Conservation (phyloP, 257 asterid species). For the Solanum appendiculatum region DNA sequence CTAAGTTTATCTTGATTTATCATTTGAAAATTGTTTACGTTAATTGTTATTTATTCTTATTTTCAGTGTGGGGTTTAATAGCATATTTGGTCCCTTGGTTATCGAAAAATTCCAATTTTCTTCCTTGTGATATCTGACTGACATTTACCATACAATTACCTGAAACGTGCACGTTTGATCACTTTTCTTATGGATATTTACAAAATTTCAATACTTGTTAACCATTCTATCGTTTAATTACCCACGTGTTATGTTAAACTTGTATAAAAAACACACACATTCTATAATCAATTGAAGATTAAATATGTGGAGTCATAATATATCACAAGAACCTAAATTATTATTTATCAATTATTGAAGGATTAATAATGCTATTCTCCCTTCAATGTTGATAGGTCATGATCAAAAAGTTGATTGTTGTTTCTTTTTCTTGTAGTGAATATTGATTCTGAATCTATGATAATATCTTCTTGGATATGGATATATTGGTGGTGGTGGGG, state of each 20-base stretch:
- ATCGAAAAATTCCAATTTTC: not conserved
- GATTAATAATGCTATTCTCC: not conserved
- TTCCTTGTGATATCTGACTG: not conserved
- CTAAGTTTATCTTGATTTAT: conserved; percentile 8
- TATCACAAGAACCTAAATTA: not conserved
- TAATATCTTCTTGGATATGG: not conserved
- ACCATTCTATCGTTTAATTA: too few relatives aligned
- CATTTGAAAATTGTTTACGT: conserved; percentile 1
- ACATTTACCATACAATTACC: not conserved
- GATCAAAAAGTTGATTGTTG: not conserved
- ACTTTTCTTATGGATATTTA: not conserved
- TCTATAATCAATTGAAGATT: not conserved
- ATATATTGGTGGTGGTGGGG: conserved; percentile 8
- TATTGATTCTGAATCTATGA: not conserved
- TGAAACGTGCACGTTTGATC: not conserved
- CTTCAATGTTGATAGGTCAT: conserved; percentile 3
- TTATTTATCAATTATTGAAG: not conserved
- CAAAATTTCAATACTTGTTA: not conserved
- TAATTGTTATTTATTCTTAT: not conserved
- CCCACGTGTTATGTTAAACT: not conserved
- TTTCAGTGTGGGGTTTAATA: not conserved
- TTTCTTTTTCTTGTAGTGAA: not conserved
- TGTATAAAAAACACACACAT: not conserved
- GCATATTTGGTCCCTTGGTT: not conserved
- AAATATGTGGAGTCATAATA: not conserved